These are phyloP conservation scores for Teratosphaeria gauchensis DNA, from an alignment of 2,329 filamentous ascomycete genomes.

Conservation along the genomic window DNA sequence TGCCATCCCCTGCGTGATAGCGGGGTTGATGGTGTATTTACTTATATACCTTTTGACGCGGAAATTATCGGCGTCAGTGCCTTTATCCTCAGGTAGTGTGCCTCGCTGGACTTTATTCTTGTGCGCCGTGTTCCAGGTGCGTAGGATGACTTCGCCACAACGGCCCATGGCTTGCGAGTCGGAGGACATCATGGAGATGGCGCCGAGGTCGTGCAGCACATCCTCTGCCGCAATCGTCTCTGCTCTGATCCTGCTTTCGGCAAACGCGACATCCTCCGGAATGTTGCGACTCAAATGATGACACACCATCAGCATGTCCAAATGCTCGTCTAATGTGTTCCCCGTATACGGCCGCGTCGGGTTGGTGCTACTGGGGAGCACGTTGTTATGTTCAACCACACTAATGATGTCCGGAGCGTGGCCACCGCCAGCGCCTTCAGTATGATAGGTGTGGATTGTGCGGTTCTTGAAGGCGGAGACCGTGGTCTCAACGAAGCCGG, in stretches of 20 bases:
- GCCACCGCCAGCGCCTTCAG: conserved; percentile 86
- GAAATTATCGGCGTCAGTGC: conserved; percentile 76
- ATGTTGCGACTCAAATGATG: conserved; percentile 90
- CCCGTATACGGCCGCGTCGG: conserved; percentile 82
- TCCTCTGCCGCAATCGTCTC: conserved; percentile 97
- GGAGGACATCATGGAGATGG: conserved; percentile 95
- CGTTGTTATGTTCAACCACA: conserved; percentile 80
- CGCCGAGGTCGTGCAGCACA: conserved; percentile 85
- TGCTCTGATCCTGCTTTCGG: conserved; percentile 84
- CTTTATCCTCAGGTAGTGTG: conserved; percentile 63
- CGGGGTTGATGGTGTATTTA: conserved; percentile 95
- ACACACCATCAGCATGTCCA: conserved; percentile 98
- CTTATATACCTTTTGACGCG: conserved; percentile 85
- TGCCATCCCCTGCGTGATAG: conserved; percentile 79
- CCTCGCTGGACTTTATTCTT: conserved; percentile 91
- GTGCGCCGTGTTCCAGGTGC: conserved; percentile 95
- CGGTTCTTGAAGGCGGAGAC: conserved; percentile 75
- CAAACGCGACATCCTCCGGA: conserved; percentile 90
- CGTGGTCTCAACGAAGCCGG: conserved; percentile 91
- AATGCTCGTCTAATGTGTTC: conserved; percentile 91
- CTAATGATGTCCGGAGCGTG: conserved; percentile 94
- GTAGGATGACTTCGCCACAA: conserved; percentile 82
- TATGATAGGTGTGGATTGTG: conserved; percentile 94
- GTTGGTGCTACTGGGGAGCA: conserved; percentile 84
- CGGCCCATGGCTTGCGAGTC: conserved; percentile 96